Evolutionary conservation across 768 basidiomycete genomes (phyloP).

Genomic region (Sporobolomyces roseus): DNA sequence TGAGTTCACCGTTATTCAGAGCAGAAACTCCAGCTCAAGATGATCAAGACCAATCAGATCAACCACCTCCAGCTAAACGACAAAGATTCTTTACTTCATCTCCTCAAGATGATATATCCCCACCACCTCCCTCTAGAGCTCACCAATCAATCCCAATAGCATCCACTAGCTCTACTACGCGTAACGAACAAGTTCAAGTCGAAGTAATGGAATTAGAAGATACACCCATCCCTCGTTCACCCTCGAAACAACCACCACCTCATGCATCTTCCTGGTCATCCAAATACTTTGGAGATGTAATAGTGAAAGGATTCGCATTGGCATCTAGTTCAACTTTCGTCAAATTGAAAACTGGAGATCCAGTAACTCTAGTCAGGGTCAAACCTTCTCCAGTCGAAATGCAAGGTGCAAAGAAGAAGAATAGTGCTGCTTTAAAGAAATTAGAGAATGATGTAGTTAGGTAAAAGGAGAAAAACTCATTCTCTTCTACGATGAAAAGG

Average conservation of each 20-base stretch:
- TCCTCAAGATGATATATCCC: not conserved
- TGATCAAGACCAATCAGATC: not conserved
- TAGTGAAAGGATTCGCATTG: slow-evolving; percentile 16
- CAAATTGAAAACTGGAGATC: slow-evolving; percentile 21
- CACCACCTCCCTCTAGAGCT: not conserved
- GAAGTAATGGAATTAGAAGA: slow-evolving; percentile 6
- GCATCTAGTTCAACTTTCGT: slow-evolving; percentile 3
- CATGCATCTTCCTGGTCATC: not conserved
- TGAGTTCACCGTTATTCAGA: not conserved
- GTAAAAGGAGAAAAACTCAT: too few relatives aligned
- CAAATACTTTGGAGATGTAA: slow-evolving; percentile 33
- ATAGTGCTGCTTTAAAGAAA: slow-evolving; percentile 17
- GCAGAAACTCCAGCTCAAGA: slow-evolving; percentile 2
- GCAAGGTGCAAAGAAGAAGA: slow-evolving; percentile 4
- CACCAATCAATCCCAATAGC: not conserved
- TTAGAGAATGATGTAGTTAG: slow-evolving; percentile 39
- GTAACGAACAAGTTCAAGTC: not conserved
- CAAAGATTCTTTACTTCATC: not conserved
- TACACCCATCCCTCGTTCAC: slow-evolving; percentile 4
- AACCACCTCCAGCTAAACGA: not conserved
- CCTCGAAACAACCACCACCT: not conserved
- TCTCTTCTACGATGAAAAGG: too few relatives aligned
- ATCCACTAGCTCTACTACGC: too few relatives aligned
- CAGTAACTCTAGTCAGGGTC: slow-evolving; percentile 6
- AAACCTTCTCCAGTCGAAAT: not conserved